These are phyloP conservation scores for Candida hispaniensis DNA, from an alignment of 805 yeast genomes.

Conservation along the genomic window DNA sequence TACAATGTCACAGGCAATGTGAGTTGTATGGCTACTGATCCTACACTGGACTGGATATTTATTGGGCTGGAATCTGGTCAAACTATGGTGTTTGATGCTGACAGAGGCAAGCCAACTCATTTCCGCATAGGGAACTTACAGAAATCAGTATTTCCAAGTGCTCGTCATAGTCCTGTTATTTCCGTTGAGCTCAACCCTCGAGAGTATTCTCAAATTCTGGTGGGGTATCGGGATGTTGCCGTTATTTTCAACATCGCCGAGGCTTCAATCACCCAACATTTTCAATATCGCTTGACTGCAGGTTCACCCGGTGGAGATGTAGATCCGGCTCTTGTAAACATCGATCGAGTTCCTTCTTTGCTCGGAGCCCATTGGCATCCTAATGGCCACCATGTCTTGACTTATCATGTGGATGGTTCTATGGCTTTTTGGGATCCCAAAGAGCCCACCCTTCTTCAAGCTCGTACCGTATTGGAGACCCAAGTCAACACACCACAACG, in stretches of 20 bases:
- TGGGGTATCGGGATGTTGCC: slow-evolving; percentile 61
- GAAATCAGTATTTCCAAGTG: slow-evolving; percentile 46
- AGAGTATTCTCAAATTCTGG: slow-evolving; percentile 66
- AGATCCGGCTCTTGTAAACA: slow-evolving; percentile 20
- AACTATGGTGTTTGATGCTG: slow-evolving; percentile 66
- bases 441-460: slow-evolving; percentile 61
- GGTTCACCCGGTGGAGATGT: slow-evolving; percentile 64
- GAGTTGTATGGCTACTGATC: slow-evolving; percentile 67
- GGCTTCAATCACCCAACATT: slow-evolving; percentile 43
- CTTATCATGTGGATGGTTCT: slow-evolving; percentile 73
- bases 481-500: slow-evolving; percentile 46
- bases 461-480: slow-evolving; percentile 59
- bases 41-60: slow-evolving; percentile 77
- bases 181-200: slow-evolving; percentile 77
- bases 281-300: slow-evolving; percentile 52
- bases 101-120: slow-evolving; percentile 57
- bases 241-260: slow-evolving; percentile 57
- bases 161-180: slow-evolving; percentile 51
- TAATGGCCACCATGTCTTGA: slow-evolving; percentile 72
- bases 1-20: slow-evolving; percentile 55
- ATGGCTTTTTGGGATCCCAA: slow-evolving; percentile 88
- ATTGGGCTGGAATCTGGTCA: slow-evolving; percentile 73
- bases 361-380: slow-evolving; percentile 75
- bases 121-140: slow-evolving; percentile 64
- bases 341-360: slow-evolving; percentile 33